Base-by-base conservation (phyloP, 2,329 filamentous ascomycete genomes). In the Huntiella moniliformis region DNA sequence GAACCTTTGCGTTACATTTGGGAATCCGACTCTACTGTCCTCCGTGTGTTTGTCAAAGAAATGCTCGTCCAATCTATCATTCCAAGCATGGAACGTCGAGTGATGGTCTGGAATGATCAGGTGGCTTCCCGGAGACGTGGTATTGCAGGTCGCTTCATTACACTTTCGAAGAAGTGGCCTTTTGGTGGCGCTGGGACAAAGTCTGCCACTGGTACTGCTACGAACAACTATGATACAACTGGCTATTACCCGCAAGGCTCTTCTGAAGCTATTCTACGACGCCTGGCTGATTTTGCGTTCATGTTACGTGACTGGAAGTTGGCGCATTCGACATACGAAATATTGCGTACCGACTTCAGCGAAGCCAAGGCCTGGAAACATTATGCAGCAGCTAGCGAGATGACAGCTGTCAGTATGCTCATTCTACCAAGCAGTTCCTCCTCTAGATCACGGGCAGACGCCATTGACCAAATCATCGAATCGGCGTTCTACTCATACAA, bases 281-380 rank as follows among this genome's bases (percentile, higher is more conserved):
- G 92, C 57, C 67, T 98, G 42, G 91, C 84, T 38, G 91, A 98
- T 58, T 96, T 88, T 61, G 79, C 86, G 8, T 93, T 98, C 56
- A 95, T 98, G 87, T 70, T 98, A 34, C 76, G 91, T 31, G 92
- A 98, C 60, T 98, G 82, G 77, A 95, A 92, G 61, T 66, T 98
- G 33, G 84, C 91, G 7, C 75, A 91, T 54, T 86, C 81, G 10
- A 94, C 84, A 0, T 98, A 95, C 58, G 88, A 98, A 48, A 71
- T 98, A 4, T 64, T 98, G 6, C 76, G 85, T 45, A 74, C 79
- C 5, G 92, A 98, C 59, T 98, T 88, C 60, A 79, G 77, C 56
- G 91, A 91, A 57, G 87, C 95, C 58, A 96, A 96, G 60, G 92
- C 91, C 1, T 98, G 91, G 91, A 84, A 77, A 54, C 83, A 96